A percentile compares a stretch with the other conserved stretches of the same genome.
These are phyloP conservation scores for Cadophora sp. DNA, from an alignment of 2,329 filamentous ascomycete genomes.

Conservation along the genomic window DNA sequence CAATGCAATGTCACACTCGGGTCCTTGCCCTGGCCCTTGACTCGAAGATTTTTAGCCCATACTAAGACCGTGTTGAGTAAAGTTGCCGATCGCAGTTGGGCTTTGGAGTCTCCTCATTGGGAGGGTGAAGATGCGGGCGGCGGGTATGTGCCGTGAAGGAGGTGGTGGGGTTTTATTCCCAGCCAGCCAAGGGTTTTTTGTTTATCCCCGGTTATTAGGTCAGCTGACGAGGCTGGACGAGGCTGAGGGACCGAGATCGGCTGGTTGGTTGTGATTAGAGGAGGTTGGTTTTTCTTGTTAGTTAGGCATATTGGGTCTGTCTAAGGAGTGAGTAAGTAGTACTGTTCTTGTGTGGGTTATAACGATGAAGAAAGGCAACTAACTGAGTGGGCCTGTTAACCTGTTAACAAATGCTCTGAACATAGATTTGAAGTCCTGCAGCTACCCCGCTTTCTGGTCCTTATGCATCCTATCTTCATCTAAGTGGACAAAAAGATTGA, in stretches of 20 bases:
- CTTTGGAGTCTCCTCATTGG: conserved; percentile 5
- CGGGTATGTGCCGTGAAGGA: conserved; percentile 7
- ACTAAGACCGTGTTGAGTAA: conserved; percentile 1
- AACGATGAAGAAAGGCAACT: no score
- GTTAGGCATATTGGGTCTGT: no score
- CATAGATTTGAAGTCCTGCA: no score
- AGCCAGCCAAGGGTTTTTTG: not conserved
- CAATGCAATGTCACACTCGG: not conserved
- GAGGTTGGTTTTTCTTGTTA: no score
- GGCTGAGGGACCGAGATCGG: not conserved
- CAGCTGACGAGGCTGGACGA: conserved; percentile 3
- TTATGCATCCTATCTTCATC: no score
- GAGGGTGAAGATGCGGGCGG: conserved; percentile 6
- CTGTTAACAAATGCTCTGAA: no score
- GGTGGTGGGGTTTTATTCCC: conserved; percentile 11
- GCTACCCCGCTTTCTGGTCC: no score
- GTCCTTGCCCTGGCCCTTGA: not conserved
- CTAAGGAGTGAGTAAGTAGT: no score
- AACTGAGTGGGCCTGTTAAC: no score
- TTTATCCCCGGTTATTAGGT: conserved; percentile 9
- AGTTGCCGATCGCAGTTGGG: conserved; percentile 8
- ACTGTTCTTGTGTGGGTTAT: no score
- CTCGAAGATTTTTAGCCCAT: not conserved
- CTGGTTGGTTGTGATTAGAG: not conserved
- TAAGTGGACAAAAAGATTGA: no score